Evolutionary conservation across 371 early-diverging fungal genomes (phyloP).

Genomic region (Rhizopus delemar): DNA sequence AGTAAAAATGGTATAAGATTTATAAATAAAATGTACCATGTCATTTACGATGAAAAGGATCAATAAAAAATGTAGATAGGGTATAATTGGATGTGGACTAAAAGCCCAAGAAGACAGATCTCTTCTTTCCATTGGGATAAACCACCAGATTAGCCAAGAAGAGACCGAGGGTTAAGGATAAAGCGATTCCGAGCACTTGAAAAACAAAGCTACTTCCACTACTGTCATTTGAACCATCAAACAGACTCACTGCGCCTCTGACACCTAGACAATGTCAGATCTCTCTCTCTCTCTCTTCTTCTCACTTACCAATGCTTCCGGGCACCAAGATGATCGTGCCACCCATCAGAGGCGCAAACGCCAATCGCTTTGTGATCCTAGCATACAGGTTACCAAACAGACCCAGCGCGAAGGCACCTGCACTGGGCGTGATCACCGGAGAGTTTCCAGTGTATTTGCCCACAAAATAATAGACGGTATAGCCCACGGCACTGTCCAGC

Average conservation of each 20-base stretch:
- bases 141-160: constrained; percentile 40
- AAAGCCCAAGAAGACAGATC: constrained; percentile 39
- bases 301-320: constrained; percentile 32
- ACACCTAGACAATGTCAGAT: constrained; percentile 27
- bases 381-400: constrained; percentile 37
- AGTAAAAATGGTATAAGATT: not conserved
- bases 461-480: constrained; percentile 38
- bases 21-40: not conserved
- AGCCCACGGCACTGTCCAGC: constrained; percentile 30
- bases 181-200: constrained; percentile 38
- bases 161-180: constrained; percentile 41
- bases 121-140: constrained; percentile 40
- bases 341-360: constrained; percentile 40
- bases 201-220: constrained; percentile 32
- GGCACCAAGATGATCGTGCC: constrained; percentile 44
- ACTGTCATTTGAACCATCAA: constrained; percentile 32
- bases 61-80: not conserved
- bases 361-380: constrained; percentile 30
- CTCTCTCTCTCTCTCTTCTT: not conserved
- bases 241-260: constrained; percentile 34
- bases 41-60: not conserved
- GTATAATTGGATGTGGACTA: not conserved
- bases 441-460: constrained; percentile 16
- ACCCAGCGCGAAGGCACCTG: constrained; percentile 41
- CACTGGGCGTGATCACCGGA: constrained; percentile 38